phyloP scores from a whole-genome alignment of 75 land plant genomes.

The Sequoiadendron giganteum region DNA sequence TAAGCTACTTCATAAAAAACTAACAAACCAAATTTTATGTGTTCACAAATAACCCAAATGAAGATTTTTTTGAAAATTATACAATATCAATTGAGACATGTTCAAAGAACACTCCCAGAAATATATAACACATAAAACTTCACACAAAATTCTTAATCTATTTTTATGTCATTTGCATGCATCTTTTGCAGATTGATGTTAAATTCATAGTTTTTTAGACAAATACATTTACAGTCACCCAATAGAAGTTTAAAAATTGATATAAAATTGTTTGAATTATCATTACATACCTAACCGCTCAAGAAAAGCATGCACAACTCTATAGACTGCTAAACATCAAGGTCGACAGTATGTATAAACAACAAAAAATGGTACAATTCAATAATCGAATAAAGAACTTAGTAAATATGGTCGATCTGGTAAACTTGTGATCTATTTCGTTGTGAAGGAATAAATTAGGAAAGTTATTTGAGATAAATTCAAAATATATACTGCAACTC shows the following conservation, averaged over 20 bases:
- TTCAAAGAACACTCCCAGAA: neutral
- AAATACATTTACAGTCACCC: neutral
- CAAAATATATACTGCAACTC: neutral
- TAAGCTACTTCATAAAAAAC: neutral
- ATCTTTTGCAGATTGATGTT: neutral
- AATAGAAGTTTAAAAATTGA: neutral
- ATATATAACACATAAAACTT: neutral
- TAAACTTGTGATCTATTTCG: neutral
- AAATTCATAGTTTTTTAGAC: neutral
- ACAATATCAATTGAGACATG: neutral
- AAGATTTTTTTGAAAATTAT: too few relatives aligned
- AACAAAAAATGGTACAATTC: neutral
- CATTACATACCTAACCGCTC: neutral
- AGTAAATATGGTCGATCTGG: neutral
- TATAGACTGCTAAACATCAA: neutral
- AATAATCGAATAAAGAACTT: neutral
- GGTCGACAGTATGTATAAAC: neutral
- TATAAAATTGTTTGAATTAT: neutral
- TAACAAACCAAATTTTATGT: neutral
- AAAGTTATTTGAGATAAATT: neutral
- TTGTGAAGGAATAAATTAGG: neutral
- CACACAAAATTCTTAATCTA: neutral
- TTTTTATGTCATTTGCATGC: neutral
- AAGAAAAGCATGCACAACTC: neutral
- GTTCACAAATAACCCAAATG: neutral